A percentile compares a stretch with the other conserved stretches of the same genome.
Conservation (phyloP, 805 yeast genomes). For the Hermanozyma aechmeae region DNA sequence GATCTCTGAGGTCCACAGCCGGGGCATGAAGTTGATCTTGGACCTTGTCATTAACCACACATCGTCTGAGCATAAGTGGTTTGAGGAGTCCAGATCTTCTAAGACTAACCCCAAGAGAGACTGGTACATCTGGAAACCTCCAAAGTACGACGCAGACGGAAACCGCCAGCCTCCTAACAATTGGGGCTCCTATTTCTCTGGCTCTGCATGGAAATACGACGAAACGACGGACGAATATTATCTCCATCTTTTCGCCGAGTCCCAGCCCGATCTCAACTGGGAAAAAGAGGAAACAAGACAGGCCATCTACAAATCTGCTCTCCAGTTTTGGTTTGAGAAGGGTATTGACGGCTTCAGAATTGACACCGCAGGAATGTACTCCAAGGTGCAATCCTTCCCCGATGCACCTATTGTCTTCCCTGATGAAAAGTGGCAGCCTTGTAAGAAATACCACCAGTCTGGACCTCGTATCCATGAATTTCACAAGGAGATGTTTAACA, state of each 20-base stretch:
- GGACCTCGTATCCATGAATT: conserved; percentile 54
- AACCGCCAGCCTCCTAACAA: conserved; percentile 47
- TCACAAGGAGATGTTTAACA: conserved; percentile 40
- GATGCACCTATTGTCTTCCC: conserved; percentile 43
- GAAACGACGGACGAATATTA: conserved; percentile 47
- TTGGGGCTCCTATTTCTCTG: conserved; percentile 45
- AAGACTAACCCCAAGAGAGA: conserved; percentile 47
- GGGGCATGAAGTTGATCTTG: conserved; percentile 43
- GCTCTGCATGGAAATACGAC: conserved; percentile 51
- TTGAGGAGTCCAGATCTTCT: conserved; percentile 44
- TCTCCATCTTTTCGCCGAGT: conserved; percentile 40
- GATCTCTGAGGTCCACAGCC: conserved; percentile 35
- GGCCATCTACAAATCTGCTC: conserved; percentile 37
- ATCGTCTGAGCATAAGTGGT: conserved; percentile 48
- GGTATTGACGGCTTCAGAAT: conserved; percentile 55
- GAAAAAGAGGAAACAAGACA: conserved; percentile 34
- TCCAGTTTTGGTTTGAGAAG: conserved; percentile 44
- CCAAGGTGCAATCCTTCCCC: conserved; percentile 35
- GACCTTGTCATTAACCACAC: conserved; percentile 56
- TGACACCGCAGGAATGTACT: conserved; percentile 45
- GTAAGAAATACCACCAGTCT: conserved; percentile 20
- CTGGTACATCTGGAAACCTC: conserved; percentile 52
- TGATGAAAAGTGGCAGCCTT: conserved; percentile 31
- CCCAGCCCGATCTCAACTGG: conserved; percentile 59
- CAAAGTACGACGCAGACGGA: conserved; percentile 38